These are phyloP conservation scores for Reticulascus tulasneorum DNA, from an alignment of 2,329 filamentous ascomycete genomes.

Conservation along the genomic window DNA sequence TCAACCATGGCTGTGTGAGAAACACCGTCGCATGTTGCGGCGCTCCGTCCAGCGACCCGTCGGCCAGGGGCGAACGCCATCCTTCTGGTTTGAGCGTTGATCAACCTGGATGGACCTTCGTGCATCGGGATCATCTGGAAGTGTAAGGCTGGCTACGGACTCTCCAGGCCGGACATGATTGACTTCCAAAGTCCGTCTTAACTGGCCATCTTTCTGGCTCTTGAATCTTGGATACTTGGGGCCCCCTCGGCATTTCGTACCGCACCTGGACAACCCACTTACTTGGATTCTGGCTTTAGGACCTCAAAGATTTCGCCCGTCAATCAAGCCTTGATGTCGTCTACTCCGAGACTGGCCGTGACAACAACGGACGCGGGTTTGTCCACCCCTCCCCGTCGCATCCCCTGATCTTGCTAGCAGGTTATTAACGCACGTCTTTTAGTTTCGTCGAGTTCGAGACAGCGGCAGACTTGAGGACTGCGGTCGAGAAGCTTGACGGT, in stretches of 20 bases:
- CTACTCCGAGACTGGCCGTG: constrained; percentile 92
- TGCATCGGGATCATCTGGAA: too few relatives aligned
- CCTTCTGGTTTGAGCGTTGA: too few relatives aligned
- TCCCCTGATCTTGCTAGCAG: neutral
- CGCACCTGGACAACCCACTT: constrained; percentile 53
- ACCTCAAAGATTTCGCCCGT: constrained; percentile 98
- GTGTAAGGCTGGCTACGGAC: too few relatives aligned
- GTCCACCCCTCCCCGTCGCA: constrained; percentile 29
- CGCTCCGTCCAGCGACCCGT: too few relatives aligned
- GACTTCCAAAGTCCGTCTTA: neutral
- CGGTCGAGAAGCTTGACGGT: constrained; percentile 91
- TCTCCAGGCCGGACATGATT: constrained; percentile 9
- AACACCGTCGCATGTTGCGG: neutral
- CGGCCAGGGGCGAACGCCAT: too few relatives aligned
- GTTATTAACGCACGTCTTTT: constrained; percentile 4
- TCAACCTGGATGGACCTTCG: too few relatives aligned
- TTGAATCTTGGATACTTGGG: constrained; percentile 7
- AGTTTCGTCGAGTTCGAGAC: constrained; percentile 99
- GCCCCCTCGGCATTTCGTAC: constrained; percentile 8
- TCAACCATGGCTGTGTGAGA: neutral
- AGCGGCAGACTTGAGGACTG: constrained; percentile 79
- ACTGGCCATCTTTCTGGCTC: constrained; percentile 3
- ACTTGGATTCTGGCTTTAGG: constrained; percentile 82
- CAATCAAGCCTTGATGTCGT: constrained; percentile 96
- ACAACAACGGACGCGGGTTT: constrained; percentile 88